Base-by-base conservation (phyloP, 768 basidiomycete genomes). In the Tricholoma matsutake region DNA sequence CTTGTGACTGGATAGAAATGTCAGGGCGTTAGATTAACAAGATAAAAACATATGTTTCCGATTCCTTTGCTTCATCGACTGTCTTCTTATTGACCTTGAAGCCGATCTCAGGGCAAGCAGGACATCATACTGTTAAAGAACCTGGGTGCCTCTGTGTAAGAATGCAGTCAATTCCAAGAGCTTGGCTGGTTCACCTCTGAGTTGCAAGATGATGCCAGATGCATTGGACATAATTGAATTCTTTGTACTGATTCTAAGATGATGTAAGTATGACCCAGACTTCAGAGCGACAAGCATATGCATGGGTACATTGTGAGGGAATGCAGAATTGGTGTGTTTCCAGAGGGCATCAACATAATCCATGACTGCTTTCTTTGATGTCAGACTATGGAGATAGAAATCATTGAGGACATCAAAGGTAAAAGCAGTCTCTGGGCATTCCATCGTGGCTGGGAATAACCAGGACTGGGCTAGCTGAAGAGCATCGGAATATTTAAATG, bases 291-390 rank as follows among this genome's bases (percentile, higher is more conserved):
- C 16, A 35, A 13, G 52, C 14, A 49, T 39, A 69, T 69, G 4
- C 59, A 71, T 70, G 4, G 66, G 65, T 25, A 67, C 64, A n/a
- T 66, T 55, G 14, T 69, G 51, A 1, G 68, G 63, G 57, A 67
- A 69, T 9, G 63, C 67, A 32, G 60, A 54, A 58, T 71, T 61
- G 5, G 71, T 73, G 4, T 66, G 56, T 35, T 63, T 28, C 11
- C 57, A 61, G 1, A 75, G 52, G 11, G 67, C 59, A 32, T 59
- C 51, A 39, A 66, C 49, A 49, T 71, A 79, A 54, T 78, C 73
- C 37, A 72, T 74, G 0, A 62, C 60, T 0, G 70, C 69, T 7
- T 69, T 62, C 59, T 79, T 79, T 2, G 69, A 76, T 18, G 72
- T 56, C 0, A 75, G 58, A 0, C 63, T 69, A 31, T 73, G 68